Base-by-base conservation (phyloP, 116 monocot genomes). In the Posidonia oceanica region DNA sequence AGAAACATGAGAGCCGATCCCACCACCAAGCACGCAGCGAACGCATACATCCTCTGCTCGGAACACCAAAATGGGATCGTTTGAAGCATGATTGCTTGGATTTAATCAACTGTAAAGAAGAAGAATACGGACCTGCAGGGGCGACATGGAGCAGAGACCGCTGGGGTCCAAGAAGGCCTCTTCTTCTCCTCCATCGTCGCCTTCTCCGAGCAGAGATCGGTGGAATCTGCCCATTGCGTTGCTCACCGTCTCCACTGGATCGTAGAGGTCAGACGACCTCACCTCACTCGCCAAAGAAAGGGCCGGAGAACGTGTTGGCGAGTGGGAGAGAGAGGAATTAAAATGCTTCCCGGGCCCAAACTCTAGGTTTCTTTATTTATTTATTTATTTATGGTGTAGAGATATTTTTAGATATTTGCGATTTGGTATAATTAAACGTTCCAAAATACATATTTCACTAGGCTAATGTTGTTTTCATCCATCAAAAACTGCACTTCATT, bases 31-130 rank as follows among this genome's bases (percentile, higher is more conserved):
- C 56, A 78, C 15, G 66, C 66, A 5, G 61, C 66, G 39, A 78
- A 78, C 15, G 52, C 78, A 22, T 78, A 78, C 6, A 78, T 72
- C 18, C 64, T 78, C 78, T 78, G 72, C 52, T 59, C 48, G 40
- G 5, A 66, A 15, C 12, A 64, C 8, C 14, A 52, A 54, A 17
- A 44, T 44, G 20, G 29, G 14, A 67, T 38, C 16, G 18, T 52
- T 12, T 58, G 57, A 17, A 61, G 52, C 41, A n/a, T n/a, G 44
- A 44, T 14, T 14, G 44, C 48, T 10, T 48, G 48, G 8, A 12
- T 48, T 48, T 48, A 42, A 60, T 17, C 66, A 7, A 41, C 3
- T 15, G 54, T 0, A 42, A 15, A 11, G 39, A 29, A 4, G 66
- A 1, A 36, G 22, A 13, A 6, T 14, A 29, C 7, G 63, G 67